Evolutionary conservation across 345 rosid species (phyloP), one percentile per base, ranked within the genome.

Genomic region (Aquilaria yunnanensis): DNA sequence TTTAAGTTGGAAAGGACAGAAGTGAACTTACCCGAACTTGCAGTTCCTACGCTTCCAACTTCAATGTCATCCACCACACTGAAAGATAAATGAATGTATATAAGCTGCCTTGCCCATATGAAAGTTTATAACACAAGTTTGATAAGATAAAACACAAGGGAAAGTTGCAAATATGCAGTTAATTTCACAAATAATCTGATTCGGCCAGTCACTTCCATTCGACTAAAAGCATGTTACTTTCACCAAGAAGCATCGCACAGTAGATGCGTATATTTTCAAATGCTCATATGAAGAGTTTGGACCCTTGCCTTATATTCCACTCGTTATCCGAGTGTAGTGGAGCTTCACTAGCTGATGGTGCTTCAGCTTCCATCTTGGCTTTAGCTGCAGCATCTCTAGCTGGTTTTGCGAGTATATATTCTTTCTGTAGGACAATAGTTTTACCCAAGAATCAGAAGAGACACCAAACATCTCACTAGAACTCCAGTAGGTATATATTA

Each of bases 311-410:
- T 78, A 94, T 90, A 78, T 82, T 88, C 97, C 97, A 90, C 66
- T 90, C 97, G 66, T 94, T 90, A 70, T 90, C 97, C 72, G 29
- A 74, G 72, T 94, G 96, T 70, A 94, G 82, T 11, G 91, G 90
- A 60, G 76, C 67, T 64, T 84, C 88, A 50, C 60, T 53, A 48
- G 59, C 75, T 58, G 67, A 53, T 30, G 59, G 57, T 61, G 85
- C 81, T 66, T 83, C 88, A 9, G 88, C 92, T 64, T 85, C 95
- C 94, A 75, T 74, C 81, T 82, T 90, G 63, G 99, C 96, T 80
- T 82, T 90, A 64, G 87, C 90, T 34, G 81, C 90, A 76, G 92
- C 99, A 64, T 93, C 99, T 72, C 92, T 80, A 62, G 75, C 86
- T 54, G 97, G 99, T 72, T 90, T 83, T 32, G 71, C 84, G 68